phyloP scores from a whole-genome alignment of 192 early-diverging fungal genomes.

The Geosiphon pyriformis region DNA sequence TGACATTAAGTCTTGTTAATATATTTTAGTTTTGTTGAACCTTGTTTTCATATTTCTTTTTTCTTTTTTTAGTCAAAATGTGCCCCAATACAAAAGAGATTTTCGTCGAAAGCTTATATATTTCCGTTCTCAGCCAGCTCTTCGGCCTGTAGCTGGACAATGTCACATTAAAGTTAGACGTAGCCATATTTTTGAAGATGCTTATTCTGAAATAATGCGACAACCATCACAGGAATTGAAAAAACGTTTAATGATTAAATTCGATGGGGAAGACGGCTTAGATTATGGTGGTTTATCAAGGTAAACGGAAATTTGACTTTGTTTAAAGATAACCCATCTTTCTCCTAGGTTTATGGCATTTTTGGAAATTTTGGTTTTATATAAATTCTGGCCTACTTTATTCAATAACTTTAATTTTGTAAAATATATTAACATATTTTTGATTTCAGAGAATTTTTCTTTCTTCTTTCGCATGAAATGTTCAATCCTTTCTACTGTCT shows the following conservation, averaged over 20 bases:
- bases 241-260: slow-evolving; percentile 98
- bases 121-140: slow-evolving; percentile 87
- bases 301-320: slow-evolving; percentile 30
- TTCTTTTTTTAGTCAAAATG: slow-evolving; percentile 51
- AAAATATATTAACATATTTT: too few relatives aligned
- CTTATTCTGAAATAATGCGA: slow-evolving; percentile 94
- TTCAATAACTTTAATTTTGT: neutral
- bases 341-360: neutral
- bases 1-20: neutral
- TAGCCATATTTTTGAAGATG: slow-evolving; percentile 89
- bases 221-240: slow-evolving; percentile 84
- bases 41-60: neutral
- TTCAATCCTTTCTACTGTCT: slow-evolving; percentile 96
- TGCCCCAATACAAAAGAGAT: slow-evolving; percentile 98
- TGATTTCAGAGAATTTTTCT: slow-evolving; percentile 84
- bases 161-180: slow-evolving; percentile 91
- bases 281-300: slow-evolving; percentile 97
- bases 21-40: neutral
- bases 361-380: neutral
- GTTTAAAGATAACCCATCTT: too few relatives aligned
- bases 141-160: slow-evolving; percentile 84
- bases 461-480: slow-evolving; percentile 96
- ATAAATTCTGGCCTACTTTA: neutral
- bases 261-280: slow-evolving; percentile 96
- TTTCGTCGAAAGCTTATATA: slow-evolving; percentile 97